A percentile compares a stretch with the other conserved stretches of the same genome.
Evolutionary conservation across 306 rosid genomes (phyloP).

Genomic region (Vigna angularis): DNA sequence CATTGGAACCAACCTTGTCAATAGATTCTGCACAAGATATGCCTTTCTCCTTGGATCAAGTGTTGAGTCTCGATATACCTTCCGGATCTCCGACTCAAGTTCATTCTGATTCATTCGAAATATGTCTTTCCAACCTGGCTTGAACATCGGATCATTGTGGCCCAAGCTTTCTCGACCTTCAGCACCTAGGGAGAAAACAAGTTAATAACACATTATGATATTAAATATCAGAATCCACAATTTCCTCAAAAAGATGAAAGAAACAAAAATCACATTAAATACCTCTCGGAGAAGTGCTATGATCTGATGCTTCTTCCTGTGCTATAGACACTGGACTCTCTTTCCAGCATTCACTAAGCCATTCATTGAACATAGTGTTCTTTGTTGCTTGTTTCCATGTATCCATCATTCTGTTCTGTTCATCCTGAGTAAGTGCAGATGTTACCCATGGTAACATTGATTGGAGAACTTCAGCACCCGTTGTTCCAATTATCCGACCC

Average conservation of each 20-base stretch:
- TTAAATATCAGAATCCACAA: conserved; percentile 32
- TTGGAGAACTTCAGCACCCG: conserved; percentile 99
- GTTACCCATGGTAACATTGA: conserved; percentile 99
- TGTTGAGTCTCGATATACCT: conserved; percentile 89
- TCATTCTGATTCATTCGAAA: conserved; percentile 98
- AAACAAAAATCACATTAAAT: conserved; percentile 21
- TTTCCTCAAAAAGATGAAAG: conserved; percentile 37
- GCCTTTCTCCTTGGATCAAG: conserved; percentile 99
- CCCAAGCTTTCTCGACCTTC: conserved; percentile 87
- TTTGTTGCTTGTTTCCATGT: conserved; percentile 98
- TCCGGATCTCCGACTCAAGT: conserved; percentile 97
- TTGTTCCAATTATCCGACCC: conserved; percentile 95
- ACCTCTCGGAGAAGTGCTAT: conserved; percentile 67
- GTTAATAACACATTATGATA: conserved; percentile 23
- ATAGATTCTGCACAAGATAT: conserved; percentile 95
- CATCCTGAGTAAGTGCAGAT: conserved; percentile 96
- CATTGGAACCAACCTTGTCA: conserved; percentile 83
- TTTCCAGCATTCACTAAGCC: conserved; percentile 98
- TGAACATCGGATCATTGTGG: conserved; percentile 90
- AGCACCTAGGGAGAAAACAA: conserved; percentile 56
- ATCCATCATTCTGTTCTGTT: conserved; percentile 94
- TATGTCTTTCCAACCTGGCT: conserved; percentile 99
- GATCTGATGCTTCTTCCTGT: conserved; percentile 61
- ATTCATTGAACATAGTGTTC: conserved; percentile 97
- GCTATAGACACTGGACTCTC: conserved; percentile 67